phyloP scores from a whole-genome alignment of 345 rosid genomes.

The Reutealis trisperma region DNA sequence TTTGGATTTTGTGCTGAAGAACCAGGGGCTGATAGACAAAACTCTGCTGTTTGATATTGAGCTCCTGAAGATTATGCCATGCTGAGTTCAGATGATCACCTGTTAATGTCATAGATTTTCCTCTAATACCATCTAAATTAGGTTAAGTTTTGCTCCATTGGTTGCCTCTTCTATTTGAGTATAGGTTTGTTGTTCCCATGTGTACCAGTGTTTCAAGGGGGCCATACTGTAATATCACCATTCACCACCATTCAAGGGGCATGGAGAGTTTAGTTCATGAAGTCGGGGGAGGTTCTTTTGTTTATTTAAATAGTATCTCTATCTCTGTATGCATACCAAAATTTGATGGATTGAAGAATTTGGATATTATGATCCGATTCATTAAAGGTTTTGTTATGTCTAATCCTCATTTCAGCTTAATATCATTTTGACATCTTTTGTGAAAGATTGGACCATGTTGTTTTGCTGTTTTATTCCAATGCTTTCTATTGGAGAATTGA shows the following conservation, averaged over 20 bases:
- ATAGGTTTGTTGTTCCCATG: background rate
- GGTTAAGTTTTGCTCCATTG: slow-evolving; percentile 15
- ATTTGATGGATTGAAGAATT: background rate
- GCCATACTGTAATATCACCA: background rate
- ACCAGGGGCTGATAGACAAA: slow-evolving; percentile 95
- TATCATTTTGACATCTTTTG: background rate
- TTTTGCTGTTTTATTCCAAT: background rate
- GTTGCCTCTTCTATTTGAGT: background rate
- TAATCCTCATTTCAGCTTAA: background rate
- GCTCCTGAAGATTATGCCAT: slow-evolving; percentile 77
- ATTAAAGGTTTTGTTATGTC: background rate
- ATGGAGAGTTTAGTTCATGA: slow-evolving; percentile 5
- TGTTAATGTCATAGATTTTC: background rate
- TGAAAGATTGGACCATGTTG: background rate
- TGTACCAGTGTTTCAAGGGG: background rate
- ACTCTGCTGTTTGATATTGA: slow-evolving; percentile 90
- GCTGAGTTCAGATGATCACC: slow-evolving; percentile 26
- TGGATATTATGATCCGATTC: background rate
- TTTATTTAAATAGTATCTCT: slow-evolving; percentile 1
- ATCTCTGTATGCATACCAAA: background rate
- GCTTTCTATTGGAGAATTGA: background rate
- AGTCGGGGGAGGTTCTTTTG: background rate
- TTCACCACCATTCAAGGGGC: background rate
- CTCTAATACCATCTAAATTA: background rate
- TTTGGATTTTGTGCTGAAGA: slow-evolving; percentile 87